Base-by-base conservation (phyloP, 306 rosid species). In the Pachyrhizus erosus region DNA sequence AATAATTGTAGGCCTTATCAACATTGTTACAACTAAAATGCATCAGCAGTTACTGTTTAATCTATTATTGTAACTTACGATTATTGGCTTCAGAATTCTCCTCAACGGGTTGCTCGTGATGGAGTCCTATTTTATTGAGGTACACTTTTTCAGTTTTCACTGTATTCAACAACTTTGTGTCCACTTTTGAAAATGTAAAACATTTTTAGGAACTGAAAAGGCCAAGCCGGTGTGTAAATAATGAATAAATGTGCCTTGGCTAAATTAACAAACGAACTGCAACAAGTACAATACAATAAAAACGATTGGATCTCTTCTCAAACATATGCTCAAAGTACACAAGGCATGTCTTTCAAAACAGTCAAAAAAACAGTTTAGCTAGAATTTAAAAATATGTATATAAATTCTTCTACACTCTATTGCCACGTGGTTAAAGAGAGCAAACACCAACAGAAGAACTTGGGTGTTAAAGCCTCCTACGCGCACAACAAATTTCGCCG, bases 351-450 rank as follows among this genome's bases (percentile, higher is more conserved):
- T 31, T 83, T 73, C 29, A 45, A 27, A 73, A 46, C 29, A 29
- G 31, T 26, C 5, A 61, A 33, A 72, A 84, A 66, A 76, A 69
- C 12, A 72, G 83, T 67, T 76, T 24, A 77, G 72, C 84, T 34
- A 31, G 48, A 17, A 74, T 71, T 77, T 2, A 29, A 12, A 69
- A 40, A 79, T 52, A 86, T 39, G 46, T 21, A 46, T 70, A 61
- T 78, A 82, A 65, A 85, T 80, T 86, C 87, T 87, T 86, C 87
- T 87, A 61, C 87, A 85, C 49, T 52, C 80, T 58, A 62, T 26
- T 70, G 72, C 45, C 43, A 80, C 54, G 79, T 84, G 58, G 80
- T 77, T 70, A 70, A 73, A 40, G 73, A 75, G 54, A 73, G 80
- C 86, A 84, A 60, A 79, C 54, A 77, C 90, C 83, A 77, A 54